Base-by-base conservation (phyloP, 2,329 filamentous ascomycete species). In the Fusarium ramigenum region DNA sequence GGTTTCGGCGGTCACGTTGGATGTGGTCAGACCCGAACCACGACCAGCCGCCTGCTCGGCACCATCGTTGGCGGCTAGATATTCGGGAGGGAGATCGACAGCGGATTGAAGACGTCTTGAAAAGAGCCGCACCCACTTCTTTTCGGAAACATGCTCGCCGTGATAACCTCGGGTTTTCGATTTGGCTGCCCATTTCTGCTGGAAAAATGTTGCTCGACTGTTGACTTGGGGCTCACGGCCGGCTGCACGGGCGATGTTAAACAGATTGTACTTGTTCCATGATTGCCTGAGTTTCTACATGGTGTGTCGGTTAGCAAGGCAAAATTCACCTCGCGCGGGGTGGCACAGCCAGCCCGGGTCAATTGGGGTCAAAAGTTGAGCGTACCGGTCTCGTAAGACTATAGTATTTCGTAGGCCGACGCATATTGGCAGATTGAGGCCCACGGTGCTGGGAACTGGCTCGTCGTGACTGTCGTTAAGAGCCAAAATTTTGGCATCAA, bases 241-340 rank as follows among this genome's bases (percentile, higher is more conserved):
- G 36, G 76, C 77, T 25, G 77, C 75, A 44, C 81, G 81, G 57
- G 86, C 85, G 74, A 99, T 85, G 84, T 98, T 98, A 90, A 93
- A 99, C 73, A 99, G 88, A 81, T 97, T 97, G 87, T 94, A 95
- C 86, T 97, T 97, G 87, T 94, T 97, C 96, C 96, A 98, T 86
- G 95, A 94, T 87, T 96, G 93, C 79, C 96, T 93, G 83, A 97
- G 82, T 93, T 94, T 97, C 95, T 98, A 81, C 60, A 52, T 70
- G 42, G 58, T 53, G 46, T 47, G 54, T 58, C 28, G 37, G 64
- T 78, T 69, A 77, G 75, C 59, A 59, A 42, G 69, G 52, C 23
- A 47, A 53, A 65, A 65, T 71, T 70, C 57, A 42, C 21, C 56
- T 46, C 39, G 58, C 11, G 53, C 47, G 59, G 63, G 60, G 46